Evolutionary conservation across 805 yeast genomes (phyloP).

Genomic region (Monosporozyma servazzii): DNA sequence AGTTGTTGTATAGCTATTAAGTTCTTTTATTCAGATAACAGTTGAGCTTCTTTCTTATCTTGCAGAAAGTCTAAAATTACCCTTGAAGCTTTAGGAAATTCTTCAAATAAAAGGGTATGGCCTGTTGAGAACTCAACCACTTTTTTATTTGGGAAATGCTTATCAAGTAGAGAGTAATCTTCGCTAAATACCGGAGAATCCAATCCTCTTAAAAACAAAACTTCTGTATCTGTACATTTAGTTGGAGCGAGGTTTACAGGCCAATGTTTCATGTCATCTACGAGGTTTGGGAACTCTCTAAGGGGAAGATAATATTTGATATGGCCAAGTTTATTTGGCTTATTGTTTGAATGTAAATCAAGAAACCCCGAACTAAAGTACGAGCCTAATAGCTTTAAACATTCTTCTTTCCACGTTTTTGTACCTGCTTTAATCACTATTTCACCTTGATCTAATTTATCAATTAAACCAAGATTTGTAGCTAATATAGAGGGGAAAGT

Average conservation of each 20-base stretch:
- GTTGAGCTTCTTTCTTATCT: neutral
- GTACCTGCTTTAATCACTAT: constrained; percentile 16
- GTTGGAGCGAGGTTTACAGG: constrained; percentile 7
- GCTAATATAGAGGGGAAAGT: constrained; percentile 14
- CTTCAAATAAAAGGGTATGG: constrained; percentile 25
- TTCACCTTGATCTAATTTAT: constrained; percentile 13
- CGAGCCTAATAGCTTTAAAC: constrained; percentile 15
- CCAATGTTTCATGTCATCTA: constrained; percentile 19
- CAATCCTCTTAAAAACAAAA: constrained; percentile 37
- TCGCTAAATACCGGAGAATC: constrained; percentile 35
- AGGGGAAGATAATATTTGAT: constrained; percentile 17
- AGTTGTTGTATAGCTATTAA: too few relatives aligned
- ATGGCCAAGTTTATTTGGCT: constrained; percentile 7
- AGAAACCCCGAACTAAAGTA: constrained; percentile 27
- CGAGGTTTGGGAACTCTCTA: constrained; percentile 19
- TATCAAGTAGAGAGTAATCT: constrained; percentile 16
- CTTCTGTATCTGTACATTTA: constrained; percentile 22
- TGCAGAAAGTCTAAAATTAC: constrained; percentile 16
- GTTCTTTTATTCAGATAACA: neutral
- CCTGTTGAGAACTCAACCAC: constrained; percentile 25
- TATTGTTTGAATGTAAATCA: constrained; percentile 14
- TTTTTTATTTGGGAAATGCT: constrained; percentile 19
- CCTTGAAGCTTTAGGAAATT: constrained; percentile 14
- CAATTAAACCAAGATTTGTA: constrained; percentile 17
- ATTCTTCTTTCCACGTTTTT: constrained; percentile 16